Base-by-base conservation (phyloP, 768 basidiomycete species). In the Russula sp. region DNA sequence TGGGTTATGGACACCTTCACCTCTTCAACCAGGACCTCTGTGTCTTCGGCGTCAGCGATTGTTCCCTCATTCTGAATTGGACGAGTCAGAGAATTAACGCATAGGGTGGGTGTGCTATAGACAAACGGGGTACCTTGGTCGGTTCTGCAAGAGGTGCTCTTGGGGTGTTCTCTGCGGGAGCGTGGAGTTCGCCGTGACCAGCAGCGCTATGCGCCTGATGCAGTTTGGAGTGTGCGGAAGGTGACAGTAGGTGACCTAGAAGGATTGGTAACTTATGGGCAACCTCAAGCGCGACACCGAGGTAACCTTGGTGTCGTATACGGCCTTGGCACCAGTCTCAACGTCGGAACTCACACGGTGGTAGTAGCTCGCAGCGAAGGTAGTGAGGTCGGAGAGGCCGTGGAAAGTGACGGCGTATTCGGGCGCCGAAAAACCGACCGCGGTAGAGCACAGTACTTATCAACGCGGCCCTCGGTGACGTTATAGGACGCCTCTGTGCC, bases 401-500 rank as follows among this genome's bases (percentile, higher is more conserved):
- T 98, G 95, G 63, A 98, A 68, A 72, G 95, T 93, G 75, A 98
- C 84, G 65, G 94, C 89, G 76, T 95, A 96, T 74, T 98, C 92
- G 37, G 94, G 92, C 47, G 96, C 95, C 73, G 91, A 94, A 85
- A 89, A n/a, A 39, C 22, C 2, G 22, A 71, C 96, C 97, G 69
- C 91, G 74, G 57, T 94, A 96, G 69, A 27, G 89, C 83, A 59
- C 93, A 88, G 77, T 97, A 99, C 71, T 89, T 88, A 73, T 88
- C 89, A 74, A 98, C 82, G 72, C 85, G 87, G 72, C 94, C 96
- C 70, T 92, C 90, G 55, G 88, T 92, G 74, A 98, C 91, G 75
- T 98, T 96, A 83, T 98, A 98, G 56, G 93, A 85, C 44, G 93
- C 88, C 82, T 99, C 97, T 67, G 84, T 91, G 80, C 97, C 97